Evolutionary conservation across 2,329 filamentous ascomycete genomes (phyloP).

Genomic region (Orbilia javanica): DNA sequence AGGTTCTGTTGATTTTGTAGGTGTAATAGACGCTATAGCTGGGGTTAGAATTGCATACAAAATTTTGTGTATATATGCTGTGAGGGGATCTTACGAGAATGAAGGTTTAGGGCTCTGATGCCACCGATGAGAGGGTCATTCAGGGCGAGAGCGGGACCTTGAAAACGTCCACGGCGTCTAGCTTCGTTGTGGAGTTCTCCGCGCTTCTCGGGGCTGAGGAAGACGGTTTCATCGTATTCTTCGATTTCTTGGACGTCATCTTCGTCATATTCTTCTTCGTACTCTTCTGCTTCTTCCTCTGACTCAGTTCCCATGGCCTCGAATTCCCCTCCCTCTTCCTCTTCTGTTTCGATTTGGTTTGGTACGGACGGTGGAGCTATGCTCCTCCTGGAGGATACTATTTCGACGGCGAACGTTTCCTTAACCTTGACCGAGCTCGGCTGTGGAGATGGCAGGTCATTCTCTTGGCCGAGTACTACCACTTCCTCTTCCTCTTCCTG

Average conservation of each 20-base stretch:
- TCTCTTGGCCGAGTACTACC: neutral
- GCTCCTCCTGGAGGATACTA: slow-evolving; percentile 1
- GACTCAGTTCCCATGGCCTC: neutral
- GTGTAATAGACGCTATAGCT: neutral
- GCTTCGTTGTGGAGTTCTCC: slow-evolving; percentile 43
- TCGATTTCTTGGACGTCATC: slow-evolving; percentile 30
- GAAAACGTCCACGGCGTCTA: slow-evolving; percentile 13
- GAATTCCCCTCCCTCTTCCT: neutral
- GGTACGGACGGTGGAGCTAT: neutral
- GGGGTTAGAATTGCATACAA: neutral
- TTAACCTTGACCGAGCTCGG: neutral
- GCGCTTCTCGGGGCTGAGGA: slow-evolving; percentile 46
- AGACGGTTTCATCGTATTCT: slow-evolving; percentile 24
- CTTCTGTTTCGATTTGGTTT: neutral
- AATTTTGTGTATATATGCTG: neutral
- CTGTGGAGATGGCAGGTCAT: neutral
- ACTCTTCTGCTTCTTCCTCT: neutral
- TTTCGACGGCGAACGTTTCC: slow-evolving; percentile 20
- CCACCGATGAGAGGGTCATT: neutral
- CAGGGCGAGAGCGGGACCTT: slow-evolving; percentile 12
- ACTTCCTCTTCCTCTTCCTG: neutral
- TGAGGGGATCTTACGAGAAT: slow-evolving; percentile 19
- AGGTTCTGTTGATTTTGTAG: neutral
- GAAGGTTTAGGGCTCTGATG: neutral
- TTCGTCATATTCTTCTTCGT: neutral